Conservation (phyloP, 73 alveolate species). For the Tetrahymena thermophila region DNA sequence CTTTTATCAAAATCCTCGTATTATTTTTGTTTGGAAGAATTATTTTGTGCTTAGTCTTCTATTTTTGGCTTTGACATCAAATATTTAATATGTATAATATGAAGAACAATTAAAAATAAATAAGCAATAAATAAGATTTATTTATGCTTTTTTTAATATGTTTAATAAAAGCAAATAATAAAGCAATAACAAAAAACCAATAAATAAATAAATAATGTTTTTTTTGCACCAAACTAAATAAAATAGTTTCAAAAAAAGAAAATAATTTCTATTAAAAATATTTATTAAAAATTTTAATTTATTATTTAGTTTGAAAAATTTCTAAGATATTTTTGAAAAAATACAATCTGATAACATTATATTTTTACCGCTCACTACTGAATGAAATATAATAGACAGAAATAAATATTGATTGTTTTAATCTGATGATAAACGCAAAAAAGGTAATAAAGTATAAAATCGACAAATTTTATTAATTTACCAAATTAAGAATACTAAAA, state of each 20-base stretch:
- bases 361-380: not conserved
- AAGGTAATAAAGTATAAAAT: not conserved
- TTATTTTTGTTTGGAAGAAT: not conserved
- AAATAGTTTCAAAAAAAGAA: too few relatives aligned
- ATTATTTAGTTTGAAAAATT: too few relatives aligned
- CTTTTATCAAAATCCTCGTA: not conserved
- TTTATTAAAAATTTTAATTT: too few relatives aligned
- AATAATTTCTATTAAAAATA: too few relatives aligned
- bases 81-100: too few relatives aligned
- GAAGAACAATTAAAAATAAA: not conserved
- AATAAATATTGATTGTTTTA: too few relatives aligned
- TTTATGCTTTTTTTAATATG: not conserved
- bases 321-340: too few relatives aligned
- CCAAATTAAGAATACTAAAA: not conserved
- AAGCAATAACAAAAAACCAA: not conserved
- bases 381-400: not conserved
- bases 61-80: not conserved
- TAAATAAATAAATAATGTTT: too few relatives aligned
- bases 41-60: not conserved
- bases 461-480: not conserved
- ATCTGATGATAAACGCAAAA: not conserved
- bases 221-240: too few relatives aligned
- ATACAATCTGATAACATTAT: too few relatives aligned
- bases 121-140: not conserved
- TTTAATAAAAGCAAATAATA: too few relatives aligned